Conservation (phyloP, 495 filamentous ascomycete genomes). For the Hypoxylon fuscum region DNA sequence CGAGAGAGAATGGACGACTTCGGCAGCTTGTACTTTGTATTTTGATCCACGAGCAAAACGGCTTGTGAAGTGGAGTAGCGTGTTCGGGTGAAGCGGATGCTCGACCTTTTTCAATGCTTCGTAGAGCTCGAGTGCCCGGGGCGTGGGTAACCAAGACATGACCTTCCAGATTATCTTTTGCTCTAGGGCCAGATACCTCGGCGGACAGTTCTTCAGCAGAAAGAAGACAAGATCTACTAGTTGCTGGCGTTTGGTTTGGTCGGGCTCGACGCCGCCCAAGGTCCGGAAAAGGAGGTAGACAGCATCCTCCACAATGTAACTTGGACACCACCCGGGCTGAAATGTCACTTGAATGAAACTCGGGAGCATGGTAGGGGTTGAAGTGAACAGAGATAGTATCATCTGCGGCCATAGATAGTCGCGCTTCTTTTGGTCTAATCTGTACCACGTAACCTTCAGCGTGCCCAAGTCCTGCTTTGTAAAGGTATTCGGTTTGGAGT, state of each 20-base stretch:
- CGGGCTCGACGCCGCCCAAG: conserved; percentile 32
- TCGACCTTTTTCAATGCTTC: conserved; percentile 41
- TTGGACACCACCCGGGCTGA: conserved; percentile 51
- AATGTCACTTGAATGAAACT: conserved; percentile 62
- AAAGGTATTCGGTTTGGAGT: background rate
- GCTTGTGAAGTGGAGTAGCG: conserved; percentile 53
- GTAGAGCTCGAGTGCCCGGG: conserved; percentile 42
- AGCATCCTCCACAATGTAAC: conserved; percentile 62
- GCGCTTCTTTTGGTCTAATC: conserved; percentile 40
- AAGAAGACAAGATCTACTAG: conserved; percentile 21
- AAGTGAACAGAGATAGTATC: conserved; percentile 62
- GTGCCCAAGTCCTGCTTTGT: conserved; percentile 33
- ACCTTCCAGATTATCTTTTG: conserved; percentile 28
- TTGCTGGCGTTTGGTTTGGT: conserved; percentile 18
- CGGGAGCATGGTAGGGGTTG: conserved; percentile 52
- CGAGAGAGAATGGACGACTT: conserved; percentile 41
- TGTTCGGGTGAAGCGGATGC: conserved; percentile 50
- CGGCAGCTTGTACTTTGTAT: conserved; percentile 38
- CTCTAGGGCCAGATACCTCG: conserved; percentile 31
- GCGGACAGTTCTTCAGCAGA: conserved; percentile 36
- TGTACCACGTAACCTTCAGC: conserved; percentile 58
- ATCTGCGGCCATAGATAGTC: conserved; percentile 58
- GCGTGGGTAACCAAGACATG: conserved; percentile 6
- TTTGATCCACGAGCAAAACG: conserved; percentile 37
- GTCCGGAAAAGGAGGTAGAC: conserved; percentile 54